Conservation (phyloP, 106 monocot genomes). For the Hemerocallis citrina region DNA sequence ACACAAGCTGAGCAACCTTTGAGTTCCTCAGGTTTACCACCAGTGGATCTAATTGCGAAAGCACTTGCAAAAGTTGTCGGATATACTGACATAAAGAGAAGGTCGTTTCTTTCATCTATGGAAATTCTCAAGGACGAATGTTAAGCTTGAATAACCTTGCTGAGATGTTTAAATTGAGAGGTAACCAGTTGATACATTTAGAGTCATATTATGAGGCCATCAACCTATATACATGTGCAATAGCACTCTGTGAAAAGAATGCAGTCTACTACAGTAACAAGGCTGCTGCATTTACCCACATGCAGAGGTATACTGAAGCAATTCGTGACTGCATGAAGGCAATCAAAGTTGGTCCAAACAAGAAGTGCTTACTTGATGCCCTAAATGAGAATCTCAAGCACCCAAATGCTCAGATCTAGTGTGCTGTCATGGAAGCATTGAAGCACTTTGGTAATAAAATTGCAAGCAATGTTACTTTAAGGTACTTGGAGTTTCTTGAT, state of each 20-base stretch:
- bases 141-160: slow-evolving; percentile 39
- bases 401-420: slow-evolving; percentile 95
- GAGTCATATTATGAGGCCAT: slow-evolving; percentile 54
- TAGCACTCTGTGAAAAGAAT: slow-evolving; percentile 58
- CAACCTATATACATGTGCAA: slow-evolving; percentile 72
- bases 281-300: too few species aligned
- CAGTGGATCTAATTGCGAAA: slow-evolving; percentile 90
- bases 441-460: too few species aligned
- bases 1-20: slow-evolving; percentile 77
- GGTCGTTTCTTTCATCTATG: too few species aligned
- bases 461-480: too few species aligned
- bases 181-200: slow-evolving; percentile 46
- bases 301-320: too few species aligned
- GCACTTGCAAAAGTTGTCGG: slow-evolving; percentile 96
- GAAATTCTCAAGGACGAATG: slow-evolving; percentile 23
- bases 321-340: too few species aligned
- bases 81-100: too few species aligned
- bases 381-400: slow-evolving; percentile 95
- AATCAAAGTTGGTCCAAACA: too few species aligned
- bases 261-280: slow-evolving; percentile 88
- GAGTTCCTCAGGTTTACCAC: slow-evolving; percentile 56
- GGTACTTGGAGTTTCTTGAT: too few species aligned
- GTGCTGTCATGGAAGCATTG: too few species aligned
- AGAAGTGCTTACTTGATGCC: slow-evolving; percentile 59
- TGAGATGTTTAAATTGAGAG: slow-evolving; percentile 45